Percentiles rank a stretch among this genome's conserved stretches.
Conservation (phyloP, 306 rosid genomes). For the Luffa acutangula region DNA sequence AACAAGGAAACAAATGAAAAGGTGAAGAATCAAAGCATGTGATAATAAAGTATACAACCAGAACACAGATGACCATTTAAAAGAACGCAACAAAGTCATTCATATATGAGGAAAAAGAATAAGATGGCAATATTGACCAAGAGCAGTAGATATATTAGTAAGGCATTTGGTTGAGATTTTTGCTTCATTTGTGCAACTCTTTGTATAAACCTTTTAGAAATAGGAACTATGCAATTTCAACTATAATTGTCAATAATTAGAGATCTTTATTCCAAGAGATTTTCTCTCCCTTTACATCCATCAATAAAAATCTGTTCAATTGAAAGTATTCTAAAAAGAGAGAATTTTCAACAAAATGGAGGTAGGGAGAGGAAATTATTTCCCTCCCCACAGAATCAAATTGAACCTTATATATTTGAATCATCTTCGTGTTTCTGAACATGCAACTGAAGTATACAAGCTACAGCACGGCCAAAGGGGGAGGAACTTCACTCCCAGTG, state of each 20-base stretch:
- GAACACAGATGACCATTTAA: neutral
- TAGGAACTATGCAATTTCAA: neutral
- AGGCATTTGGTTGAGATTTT: neutral
- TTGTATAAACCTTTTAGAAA: neutral
- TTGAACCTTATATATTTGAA: neutral
- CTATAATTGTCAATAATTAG: neutral
- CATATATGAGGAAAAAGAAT: neutral
- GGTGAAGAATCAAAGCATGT: neutral
- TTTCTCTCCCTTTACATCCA: neutral
- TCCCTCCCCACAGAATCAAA: constrained; percentile 6
- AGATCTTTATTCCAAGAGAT: neutral
- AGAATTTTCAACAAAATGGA: constrained; percentile 3
- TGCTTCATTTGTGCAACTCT: neutral
- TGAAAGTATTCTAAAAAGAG: neutral
- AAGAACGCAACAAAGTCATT: neutral
- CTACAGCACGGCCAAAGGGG: neutral
- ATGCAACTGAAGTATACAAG: constrained; percentile 6
- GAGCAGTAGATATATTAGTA: neutral
- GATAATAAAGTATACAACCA: neutral
- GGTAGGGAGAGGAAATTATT: neutral
- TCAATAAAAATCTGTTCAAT: neutral
- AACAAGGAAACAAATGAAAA: neutral
- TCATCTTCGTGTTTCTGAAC: neutral
- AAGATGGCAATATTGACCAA: neutral
- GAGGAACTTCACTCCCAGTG: neutral